A percentile compares a stretch with the other conserved stretches of the same genome.
These are phyloP conservation scores for Cyberlindnera bimundalis DNA, from an alignment of 805 yeast species.

Conservation along the genomic window DNA sequence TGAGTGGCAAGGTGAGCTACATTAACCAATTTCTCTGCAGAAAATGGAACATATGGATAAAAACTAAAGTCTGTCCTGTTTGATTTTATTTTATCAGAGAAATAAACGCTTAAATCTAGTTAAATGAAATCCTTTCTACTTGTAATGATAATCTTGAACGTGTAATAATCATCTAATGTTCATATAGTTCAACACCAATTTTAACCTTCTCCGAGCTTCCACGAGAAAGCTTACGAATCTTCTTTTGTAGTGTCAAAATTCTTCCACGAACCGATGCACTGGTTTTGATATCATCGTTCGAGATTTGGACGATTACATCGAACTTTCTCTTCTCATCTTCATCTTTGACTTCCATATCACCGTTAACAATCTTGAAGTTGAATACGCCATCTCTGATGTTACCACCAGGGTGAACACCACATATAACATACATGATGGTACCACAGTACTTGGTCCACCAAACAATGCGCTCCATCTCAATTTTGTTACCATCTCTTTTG, in stretches of 20 bases:
- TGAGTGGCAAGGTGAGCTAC: too few relatives aligned
- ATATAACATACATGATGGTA: conserved; percentile 68
- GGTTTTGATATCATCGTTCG: conserved; percentile 53
- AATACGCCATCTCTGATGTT: conserved; percentile 60
- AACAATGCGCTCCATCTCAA: conserved; percentile 44
- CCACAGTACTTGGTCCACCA: conserved; percentile 79
- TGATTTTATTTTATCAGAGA: conserved; percentile 1
- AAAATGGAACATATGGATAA: conserved; percentile 2
- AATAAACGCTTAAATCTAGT: too few relatives aligned
- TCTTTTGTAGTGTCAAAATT: conserved; percentile 56
- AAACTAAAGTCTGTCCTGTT: neutral
- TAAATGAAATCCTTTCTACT: too few relatives aligned
- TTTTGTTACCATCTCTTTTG: conserved; percentile 39
- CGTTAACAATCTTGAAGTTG: conserved; percentile 37
- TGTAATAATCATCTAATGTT: conserved; percentile 19
- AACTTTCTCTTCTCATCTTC: conserved; percentile 34
- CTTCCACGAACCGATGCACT: conserved; percentile 57
- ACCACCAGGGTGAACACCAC: conserved; percentile 82
- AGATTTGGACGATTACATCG: conserved; percentile 40
- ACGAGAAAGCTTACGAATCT: conserved; percentile 52
- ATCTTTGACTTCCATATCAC: conserved; percentile 30
- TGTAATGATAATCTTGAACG: too few relatives aligned
- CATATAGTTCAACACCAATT: conserved; percentile 45
- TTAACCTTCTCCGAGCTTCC: conserved; percentile 49
- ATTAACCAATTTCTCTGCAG: too few relatives aligned